These are phyloP conservation scores for Irpex rosettiformis DNA, from an alignment of 1,284 basidiomycete genomes.

Conservation along the genomic window DNA sequence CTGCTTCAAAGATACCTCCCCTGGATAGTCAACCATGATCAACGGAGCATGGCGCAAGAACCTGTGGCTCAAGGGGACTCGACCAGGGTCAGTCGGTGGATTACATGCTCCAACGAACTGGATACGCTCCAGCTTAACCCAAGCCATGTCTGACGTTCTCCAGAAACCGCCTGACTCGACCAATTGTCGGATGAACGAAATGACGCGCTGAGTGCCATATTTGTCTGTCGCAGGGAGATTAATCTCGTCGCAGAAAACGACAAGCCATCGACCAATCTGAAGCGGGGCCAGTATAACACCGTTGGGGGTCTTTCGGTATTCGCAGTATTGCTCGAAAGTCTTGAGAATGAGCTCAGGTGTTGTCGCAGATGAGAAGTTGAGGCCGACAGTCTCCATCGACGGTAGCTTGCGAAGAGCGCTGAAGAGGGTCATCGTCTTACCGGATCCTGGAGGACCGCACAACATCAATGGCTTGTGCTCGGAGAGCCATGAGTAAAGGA, in stretches of 20 bases:
- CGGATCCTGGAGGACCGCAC: constrained; percentile 98
- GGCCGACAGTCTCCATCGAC: constrained; percentile 98
- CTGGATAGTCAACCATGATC: constrained; percentile 99
- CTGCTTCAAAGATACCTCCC: constrained; percentile 94
- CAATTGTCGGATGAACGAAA: constrained; percentile 96
- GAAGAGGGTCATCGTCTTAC: constrained; percentile 99
- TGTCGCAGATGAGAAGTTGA: constrained; percentile 99
- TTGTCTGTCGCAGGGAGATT: constrained; percentile 97
- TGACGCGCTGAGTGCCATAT: constrained; percentile 98
- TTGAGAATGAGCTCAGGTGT: constrained; percentile 97
- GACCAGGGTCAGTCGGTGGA: constrained; percentile 98
- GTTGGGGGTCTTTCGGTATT: constrained; percentile 97
- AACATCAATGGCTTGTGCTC: constrained; percentile 99
- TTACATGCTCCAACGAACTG: constrained; percentile 99
- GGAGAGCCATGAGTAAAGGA: constrained; percentile 97
- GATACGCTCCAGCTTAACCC: constrained; percentile 97
- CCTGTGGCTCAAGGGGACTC: constrained; percentile 95
- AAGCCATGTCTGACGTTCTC: constrained; percentile 92
- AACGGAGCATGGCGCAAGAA: constrained; percentile 98
- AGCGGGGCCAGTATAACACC: constrained; percentile 92
- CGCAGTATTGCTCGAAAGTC: constrained; percentile 99
- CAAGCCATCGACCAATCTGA: constrained; percentile 97
- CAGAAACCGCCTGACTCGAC: constrained; percentile 96
- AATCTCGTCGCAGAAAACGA: constrained; percentile 99
- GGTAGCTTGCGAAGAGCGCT: constrained; percentile 96